Conservation (phyloP, 2,329 filamentous ascomycete species). For the Colletotrichum paranaense region DNA sequence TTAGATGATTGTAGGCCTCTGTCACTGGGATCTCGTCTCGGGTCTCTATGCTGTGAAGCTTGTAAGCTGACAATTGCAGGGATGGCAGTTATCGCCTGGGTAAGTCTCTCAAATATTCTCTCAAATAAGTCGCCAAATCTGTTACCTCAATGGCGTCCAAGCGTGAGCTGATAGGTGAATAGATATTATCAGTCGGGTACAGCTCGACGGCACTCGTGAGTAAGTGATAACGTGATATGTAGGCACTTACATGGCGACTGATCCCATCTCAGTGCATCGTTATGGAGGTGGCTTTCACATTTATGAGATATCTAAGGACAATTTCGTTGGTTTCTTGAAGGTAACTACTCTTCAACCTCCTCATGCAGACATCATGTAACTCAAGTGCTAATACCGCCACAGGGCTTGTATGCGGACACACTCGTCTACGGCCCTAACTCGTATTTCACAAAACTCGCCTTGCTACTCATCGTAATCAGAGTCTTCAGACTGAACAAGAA, state of each 20-base stretch:
- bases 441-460: conserved; percentile 51
- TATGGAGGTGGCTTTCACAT: conserved; percentile 51
- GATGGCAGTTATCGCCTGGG: conserved; percentile 23
- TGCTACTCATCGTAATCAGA: conserved; percentile 55
- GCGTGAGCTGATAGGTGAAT: background rate
- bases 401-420: conserved; percentile 50
- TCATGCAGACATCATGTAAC: no score
- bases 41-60: background rate
- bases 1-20: conserved; percentile 43
- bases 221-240: conserved; percentile 11
- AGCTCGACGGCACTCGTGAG: conserved; percentile 40
- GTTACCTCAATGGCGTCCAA: background rate
- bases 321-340: conserved; percentile 48
- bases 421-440: conserved; percentile 59
- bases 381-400: background rate
- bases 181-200: conserved; percentile 45
- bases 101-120: background rate
- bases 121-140: background rate
- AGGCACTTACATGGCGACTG: background rate
- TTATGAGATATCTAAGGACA: conserved; percentile 43
- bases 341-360: conserved; percentile 36
- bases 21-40: fast-evolving
- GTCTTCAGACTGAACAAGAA: conserved; percentile 55
- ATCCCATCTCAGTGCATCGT: conserved; percentile 34
- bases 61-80: background rate